Evolutionary conservation across 768 basidiomycete species (phyloP), one percentile per base, ranked within the genome.

Genomic region (Rhodotorula kratochvilovae): DNA sequence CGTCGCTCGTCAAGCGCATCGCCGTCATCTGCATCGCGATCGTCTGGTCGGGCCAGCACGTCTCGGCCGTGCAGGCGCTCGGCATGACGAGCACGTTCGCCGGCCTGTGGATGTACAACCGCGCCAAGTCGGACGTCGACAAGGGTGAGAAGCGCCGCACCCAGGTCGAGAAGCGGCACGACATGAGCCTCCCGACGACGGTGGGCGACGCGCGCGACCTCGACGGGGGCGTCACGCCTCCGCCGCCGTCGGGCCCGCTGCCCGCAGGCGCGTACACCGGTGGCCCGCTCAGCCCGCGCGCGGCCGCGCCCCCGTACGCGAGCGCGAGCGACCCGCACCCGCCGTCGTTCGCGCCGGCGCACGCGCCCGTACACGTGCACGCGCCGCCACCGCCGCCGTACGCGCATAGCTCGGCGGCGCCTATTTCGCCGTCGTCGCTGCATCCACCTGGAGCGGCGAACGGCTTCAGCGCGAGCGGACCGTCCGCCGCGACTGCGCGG

Each of bases 11-110:
- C 83, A 99, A 99, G 81, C 92, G 96, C 35, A 93, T 99, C 66
- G 92, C 88, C 57, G 96, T 99, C 77, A 99, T 99, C 78, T 94
- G 92, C 82, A 90, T 97, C 77, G 96, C 96, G 29, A 90, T 99
- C 79, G 83, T 93, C 61, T 99, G 95, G 95, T 98, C 97, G 83
- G 88, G 85, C 66, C 95, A 97, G 82, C 79, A 84, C 46, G 86
- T 97, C 27, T 89, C 94, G 70, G 86, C 85, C 17, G 77, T 96
- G 29, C 93, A 97, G 81, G 93, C 85, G 8, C 78, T 90, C 60
- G 96, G 96, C n/a, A 99, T 99, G 77, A 83, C 83, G 29, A 79
- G 96, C 82, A 96, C 96, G 0, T 97, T 93, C 75, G 81, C 85
- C 25, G 96, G 96, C 0, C 83, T 99, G 54, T 97, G 89, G 82